Evolutionary conservation across 371 early-diverging fungal genomes (phyloP), one percentile per base, ranked within the genome.

Genomic region (Lichtheimia ramosa): DNA sequence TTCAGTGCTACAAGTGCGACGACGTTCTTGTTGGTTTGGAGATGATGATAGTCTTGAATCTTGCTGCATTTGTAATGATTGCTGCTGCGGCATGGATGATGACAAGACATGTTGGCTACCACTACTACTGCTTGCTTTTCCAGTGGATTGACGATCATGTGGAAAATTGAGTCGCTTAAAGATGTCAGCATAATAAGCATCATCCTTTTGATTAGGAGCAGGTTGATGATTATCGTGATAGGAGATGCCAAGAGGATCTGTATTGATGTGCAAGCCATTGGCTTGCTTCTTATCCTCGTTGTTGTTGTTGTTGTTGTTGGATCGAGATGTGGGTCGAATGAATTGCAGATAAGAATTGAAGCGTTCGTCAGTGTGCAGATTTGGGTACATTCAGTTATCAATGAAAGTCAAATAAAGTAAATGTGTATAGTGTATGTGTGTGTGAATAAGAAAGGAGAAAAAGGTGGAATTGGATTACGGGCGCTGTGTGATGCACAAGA

Each of bases 81-180:
- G 23, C 42, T 13, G 16, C 49, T n/a, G 21, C 14, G 43, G 16
- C 39, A 27, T 25, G 16, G 23, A 5, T 21, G 54, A 41, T 28
- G 49, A 23, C 40, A 42, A 41, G 15, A 43, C 25, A 21, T n/a
- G 28, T 16, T 21, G 55, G 4, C 6, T 13, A 27, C 21, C 10
- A 40, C 15, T 14, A 18, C 39, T 20, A 20, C 10, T 40, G 16
- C 18, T 50, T 21, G 6, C 24, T 7, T 16, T 16, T 50, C 14
- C 40, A 8, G 8, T 18, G 8, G 53, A 18, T 54, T 16, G 21
- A n/a, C 28, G 50, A 21, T 60, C 34, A 43, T 73, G 71, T n/a
- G 70, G 74, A 46, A 61, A 69, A 28, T 65, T 58, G 27, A 73
- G 59, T 12, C 56, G 53, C 6, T 60, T 57, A 34, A 67, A 70